Conservation (phyloP, 108 stramenopile species). For the Stephanodiscus triporus region DNA sequence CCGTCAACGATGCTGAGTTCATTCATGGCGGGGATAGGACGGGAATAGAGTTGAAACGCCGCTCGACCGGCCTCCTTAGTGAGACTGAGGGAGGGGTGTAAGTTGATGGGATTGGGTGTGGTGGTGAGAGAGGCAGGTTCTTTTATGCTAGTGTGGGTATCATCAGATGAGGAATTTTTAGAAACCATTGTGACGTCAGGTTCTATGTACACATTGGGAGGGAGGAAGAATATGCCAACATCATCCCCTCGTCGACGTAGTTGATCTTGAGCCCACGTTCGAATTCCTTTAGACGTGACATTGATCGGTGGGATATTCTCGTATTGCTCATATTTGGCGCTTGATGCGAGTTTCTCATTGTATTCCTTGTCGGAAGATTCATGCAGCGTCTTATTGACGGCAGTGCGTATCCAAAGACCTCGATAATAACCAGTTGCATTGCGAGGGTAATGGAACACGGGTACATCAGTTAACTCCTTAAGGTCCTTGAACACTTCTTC, state of each 20-base stretch:
- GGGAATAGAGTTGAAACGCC: constrained; percentile 75
- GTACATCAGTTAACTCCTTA: constrained; percentile 16
- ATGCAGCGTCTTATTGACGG: constrained; percentile 6
- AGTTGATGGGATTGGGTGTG: neutral
- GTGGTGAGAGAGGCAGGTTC: neutral
- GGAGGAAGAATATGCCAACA: constrained; percentile 59
- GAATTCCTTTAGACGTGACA: constrained; percentile 24
- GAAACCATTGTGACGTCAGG: neutral
- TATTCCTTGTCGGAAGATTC: constrained; percentile 1
- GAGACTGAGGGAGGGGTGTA: constrained; percentile 37
- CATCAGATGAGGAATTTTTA: constrained; percentile 22
- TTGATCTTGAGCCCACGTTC: constrained; percentile 31
- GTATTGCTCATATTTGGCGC: constrained; percentile 5
- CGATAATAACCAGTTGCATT: constrained; percentile 88
- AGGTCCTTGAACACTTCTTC: neutral
- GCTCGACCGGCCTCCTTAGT: constrained; percentile 61
- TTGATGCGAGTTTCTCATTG: constrained; percentile 7
- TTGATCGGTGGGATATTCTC: neutral
- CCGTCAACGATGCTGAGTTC: constrained; percentile 86
- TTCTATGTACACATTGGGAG: constrained; percentile 44
- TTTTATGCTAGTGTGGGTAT: neutral
- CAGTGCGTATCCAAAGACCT: constrained; percentile 68
- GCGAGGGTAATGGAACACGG: constrained; percentile 77
- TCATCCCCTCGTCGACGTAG: constrained; percentile 30
- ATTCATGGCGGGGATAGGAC: constrained; percentile 77